Base-by-base conservation (phyloP, 306 rosid species). In the Cucurbita argyrosperma region DNA sequence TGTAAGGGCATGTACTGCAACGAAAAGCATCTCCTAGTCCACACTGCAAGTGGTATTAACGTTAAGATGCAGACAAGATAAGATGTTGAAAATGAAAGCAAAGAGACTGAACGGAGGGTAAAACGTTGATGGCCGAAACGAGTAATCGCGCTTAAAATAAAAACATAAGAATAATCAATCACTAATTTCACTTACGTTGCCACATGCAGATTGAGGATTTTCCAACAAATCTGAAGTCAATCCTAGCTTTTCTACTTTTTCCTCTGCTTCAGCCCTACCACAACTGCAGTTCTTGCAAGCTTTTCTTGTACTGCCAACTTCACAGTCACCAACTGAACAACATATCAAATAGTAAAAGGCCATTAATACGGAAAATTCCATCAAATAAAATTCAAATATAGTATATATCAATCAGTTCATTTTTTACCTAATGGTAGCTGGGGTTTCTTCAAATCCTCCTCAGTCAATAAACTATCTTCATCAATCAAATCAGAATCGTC, bases 21-120 rank as follows among this genome's bases (percentile, higher is more conserved):
- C 99, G 91, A 74, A 94, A 94, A 72, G 99, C 99, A 80, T 94
- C 99, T 43, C 99, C 97, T 10, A 94, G 84, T 9, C 97, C 97
- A 87, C 99, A 94, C 99, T 94, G 95, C 83, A 85, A 64, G 59
- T 75, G 5, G 79, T 47, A 80, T 18, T 14, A 38, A 26, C 5
- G 23, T 50, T 80, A 59, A 10, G 18, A n/a, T 8, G 62, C 15
- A 11, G 46, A 16, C 23, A 51, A 16, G 8, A 10, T 49, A 40
- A 18, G 12, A 4, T 10, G 18, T 63, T 16, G 50, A 46, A 16
- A 63, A 46, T 39, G 69, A 63, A 38, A 4, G 69, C 50, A n/a
- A 71, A 65, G n/a, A 18, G 10, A 5, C n/a, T 40, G 70, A 38
- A 42, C n/a, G 5, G 69, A 63, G 12, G 12, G 30, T 40, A 63